Evolutionary conservation across 2,329 filamentous ascomycete species (phyloP), one percentile per base, ranked within the genome.

Genomic region (Cordyceps tenuipes): DNA sequence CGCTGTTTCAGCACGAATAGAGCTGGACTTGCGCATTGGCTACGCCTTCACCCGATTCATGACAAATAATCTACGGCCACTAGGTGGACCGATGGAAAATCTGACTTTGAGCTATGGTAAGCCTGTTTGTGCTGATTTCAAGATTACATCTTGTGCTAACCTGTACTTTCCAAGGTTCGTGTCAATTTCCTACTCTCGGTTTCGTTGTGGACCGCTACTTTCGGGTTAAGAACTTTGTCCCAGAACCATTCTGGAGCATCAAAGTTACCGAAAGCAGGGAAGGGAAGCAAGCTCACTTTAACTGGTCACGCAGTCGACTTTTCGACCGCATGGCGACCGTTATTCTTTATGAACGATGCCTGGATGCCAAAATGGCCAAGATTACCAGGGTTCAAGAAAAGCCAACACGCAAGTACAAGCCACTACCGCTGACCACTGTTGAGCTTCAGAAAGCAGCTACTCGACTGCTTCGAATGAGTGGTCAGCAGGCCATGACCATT

Each of bases 131-230:
- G 3, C 10, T 15, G 15, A 26, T 12, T 12, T 49, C 19, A 9
- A 15, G 7, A 6, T 17, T 49, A 19, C 8, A 15, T 6, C 5
- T n/a, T 17, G 21, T 23, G 47, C 63, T 69, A 6, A 65, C 55
- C 17, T 5, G 13, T 21, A 46, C 90, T 31, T 8, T 36, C 13
- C 15, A 83, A 15, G 60, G 60, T 17, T 96, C 92, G 4, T 99
- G 94, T 66, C 94, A 99, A 71, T 99, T 99, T 68, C 94, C 94
- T 1, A 97, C 94, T 0, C 79, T 99, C 5, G 94, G 94, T 0
- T 99, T 99, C 65, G 93, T 99, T 1, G 94, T 99, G 7, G 94
- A 99, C 72, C 85, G 93, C 52, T 99, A 97, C 72, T 90, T 96
- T 67, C 86, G 90, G 55, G 94, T 99, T 56, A 87, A 90, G 64